Evolutionary conservation across 306 rosid genomes (phyloP), one percentile per base, ranked within the genome.

Genomic region (Ormosia semicastrata): DNA sequence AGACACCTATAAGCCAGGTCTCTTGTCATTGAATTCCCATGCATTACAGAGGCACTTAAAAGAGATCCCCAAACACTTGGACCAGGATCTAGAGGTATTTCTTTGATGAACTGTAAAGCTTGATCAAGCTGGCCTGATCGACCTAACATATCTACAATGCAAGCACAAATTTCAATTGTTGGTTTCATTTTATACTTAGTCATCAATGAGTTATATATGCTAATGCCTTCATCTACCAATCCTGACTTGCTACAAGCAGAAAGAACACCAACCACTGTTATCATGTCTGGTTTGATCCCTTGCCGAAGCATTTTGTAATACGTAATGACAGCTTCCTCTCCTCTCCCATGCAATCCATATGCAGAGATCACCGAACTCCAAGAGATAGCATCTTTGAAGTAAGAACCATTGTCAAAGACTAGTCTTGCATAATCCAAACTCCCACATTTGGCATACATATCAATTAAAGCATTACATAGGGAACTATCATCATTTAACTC

Each of bases 61-160:
- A 91, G 90, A 40, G 97, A 88, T 12, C 97, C 97, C 98, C 97
- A 94, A 66, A 90, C 88, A 81, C 97, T 87, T 57, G 95, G 91
- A 68, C 92, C 83, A 0, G 95, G 92, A 83, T 86, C 82, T 41
- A 85, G 54, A 11, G 88, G 87, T 97, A 94, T 94, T 24, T 62
- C 66, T 76, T 77, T 59, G 49, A 90, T 90, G 83, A 94, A 94
- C 34, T 85, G 66, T 10, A 90, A 75, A 37, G 94, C 95, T 82
- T 54, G 83, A 77, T 90, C 80, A n/a, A 93, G 94, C 84, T 87
- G 78, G 24, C 95, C 95, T 17, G 90, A 86, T 80, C 87, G 80
- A 71, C 92, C 94, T 41, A 94, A 77, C 91, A 94, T 77, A 80
- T 94, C 97, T 17, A 91, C 98, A 50, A 91, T 88, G 58, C 94